Base-by-base conservation (phyloP, 192 early-diverging fungal species). In the Coemansia sp. region DNA sequence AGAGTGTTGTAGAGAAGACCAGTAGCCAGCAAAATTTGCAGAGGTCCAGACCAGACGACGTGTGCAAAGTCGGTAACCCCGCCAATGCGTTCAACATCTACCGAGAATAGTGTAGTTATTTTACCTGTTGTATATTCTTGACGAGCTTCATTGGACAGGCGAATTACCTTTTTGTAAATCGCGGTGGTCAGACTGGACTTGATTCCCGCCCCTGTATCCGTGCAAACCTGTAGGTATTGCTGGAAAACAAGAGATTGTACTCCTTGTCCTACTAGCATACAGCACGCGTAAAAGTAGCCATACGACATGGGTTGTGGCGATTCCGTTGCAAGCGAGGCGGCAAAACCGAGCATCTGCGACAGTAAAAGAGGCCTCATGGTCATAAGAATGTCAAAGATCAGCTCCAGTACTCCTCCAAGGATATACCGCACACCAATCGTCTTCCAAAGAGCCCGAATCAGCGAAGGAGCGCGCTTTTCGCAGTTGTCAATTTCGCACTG, bases 171-270 rank as follows among this genome's bases (percentile, higher is more conserved):
- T 47, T 87, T 85, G 77, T 97, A 98, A 34, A 98, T 91, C 41
- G 92, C 89, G 0, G 94, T 89, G 36, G 92, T 89, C 27, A 94
- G 73, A 33, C 90, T 90, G 3, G 93, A 87, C 41, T 88, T 86
- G 38, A 90, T 76, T 60, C 89, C 88, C 89, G 93, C 92, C 36
- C 92, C 91, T 5, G 88, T 90, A 33, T 87, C 71, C 68, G 92
- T 87, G 66, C 90, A 91, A 24, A 88, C 76, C 66, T 96, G 93
- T 73, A 95, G 94, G 79, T 96, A 95, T 70, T 95, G 95, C 72
- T 96, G 94, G 38, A 95, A 82, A 13, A 95, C 80, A 55, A 91
- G 76, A 4, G 95, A 93, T 78, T 97, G 93, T 2, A 84, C 71
- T 7, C 93, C 33, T 68, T 91, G 92, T 42, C 89, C 86, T 16